phyloP scores from a whole-genome alignment of 192 early-diverging fungal species.

The Podila clonocystis region DNA sequence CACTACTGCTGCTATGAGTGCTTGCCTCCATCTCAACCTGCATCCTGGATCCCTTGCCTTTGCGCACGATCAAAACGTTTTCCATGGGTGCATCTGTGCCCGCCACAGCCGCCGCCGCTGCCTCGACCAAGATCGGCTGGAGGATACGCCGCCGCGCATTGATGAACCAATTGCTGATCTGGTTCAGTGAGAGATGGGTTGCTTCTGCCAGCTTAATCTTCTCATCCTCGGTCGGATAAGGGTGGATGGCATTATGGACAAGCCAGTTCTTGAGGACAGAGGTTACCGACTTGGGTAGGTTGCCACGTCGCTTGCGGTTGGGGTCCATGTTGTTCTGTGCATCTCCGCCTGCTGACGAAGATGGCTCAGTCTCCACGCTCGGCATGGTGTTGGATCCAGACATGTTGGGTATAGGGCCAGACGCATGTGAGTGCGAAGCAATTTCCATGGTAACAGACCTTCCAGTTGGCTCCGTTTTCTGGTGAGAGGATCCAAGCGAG shows the following conservation, averaged over 20 bases:
- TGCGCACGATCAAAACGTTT: constrained; percentile 49
- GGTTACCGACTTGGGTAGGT: constrained; percentile 67
- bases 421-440: too few relatives aligned
- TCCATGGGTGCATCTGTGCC: constrained; percentile 43
- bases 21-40: constrained; percentile 48
- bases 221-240: constrained; percentile 74
- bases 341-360: background rate
- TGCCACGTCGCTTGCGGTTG: constrained; percentile 59
- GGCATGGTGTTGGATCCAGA: too few relatives aligned
- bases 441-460: too few relatives aligned
- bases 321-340: constrained; percentile 19
- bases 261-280: constrained; percentile 71
- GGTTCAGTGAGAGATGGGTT: constrained; percentile 68
- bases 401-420: too few relatives aligned
- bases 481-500: too few relatives aligned
- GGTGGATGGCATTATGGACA: constrained; percentile 65
- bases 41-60: constrained; percentile 51
- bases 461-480: too few relatives aligned
- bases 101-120: constrained; percentile 35
- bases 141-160: constrained; percentile 69
- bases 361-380: too few relatives aligned
- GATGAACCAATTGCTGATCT: constrained; percentile 84
- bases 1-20: background rate
- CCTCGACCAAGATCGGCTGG: constrained; percentile 44
- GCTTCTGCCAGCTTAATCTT: constrained; percentile 61